Evolutionary conservation across 2,329 filamentous ascomycete genomes (phyloP), one percentile per base, ranked within the genome.

Genomic region (Cladosporium sphaerospermum): DNA sequence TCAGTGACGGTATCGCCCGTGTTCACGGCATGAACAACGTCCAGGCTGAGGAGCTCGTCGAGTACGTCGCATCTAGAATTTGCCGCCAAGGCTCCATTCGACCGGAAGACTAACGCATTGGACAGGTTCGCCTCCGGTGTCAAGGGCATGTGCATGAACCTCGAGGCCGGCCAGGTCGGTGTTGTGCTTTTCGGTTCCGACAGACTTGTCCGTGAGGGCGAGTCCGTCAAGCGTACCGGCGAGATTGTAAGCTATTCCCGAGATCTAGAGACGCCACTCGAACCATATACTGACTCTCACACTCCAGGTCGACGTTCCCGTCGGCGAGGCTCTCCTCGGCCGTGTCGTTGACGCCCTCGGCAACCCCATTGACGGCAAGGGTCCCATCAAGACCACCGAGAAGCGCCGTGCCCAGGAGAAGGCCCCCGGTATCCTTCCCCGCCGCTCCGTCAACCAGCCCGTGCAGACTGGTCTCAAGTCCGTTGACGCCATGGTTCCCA

Each of bases 141-240:
- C 78, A 97, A 97, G 86, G 93, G 93, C 77, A 99, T 99, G 93
- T 97, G 92, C 89, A 97, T 99, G 92, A 99, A 99, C 88, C 86
- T 99, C 79, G 93, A 99, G 82, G 93, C 93, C 77, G 93, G 93
- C 76, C 93, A 97, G 80, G 93, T 99, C 80, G 93, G 93, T 96
- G 91, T 99, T 71, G 93, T 99, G 84, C 84, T 99, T 73, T 99
- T 99, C 84, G 93, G 93, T 86, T 97, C 93, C 73, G 93, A 99
- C 81, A 91, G 93, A 91, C 84, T 96, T 69, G 93, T 99, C 85
- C 93, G 89, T 83, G 93, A 99, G 80, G 93, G 93, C 73, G 92
- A 99, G 84, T 92, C 88, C 64, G 93, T 99, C 78, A 97, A 96
- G 88, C 92, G 93, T 86, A 99, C 93, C 70, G 93, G 93, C 76